Conservation (phyloP, 2,329 filamentous ascomycete species). For the Colletotrichum neosansevieriae region DNA sequence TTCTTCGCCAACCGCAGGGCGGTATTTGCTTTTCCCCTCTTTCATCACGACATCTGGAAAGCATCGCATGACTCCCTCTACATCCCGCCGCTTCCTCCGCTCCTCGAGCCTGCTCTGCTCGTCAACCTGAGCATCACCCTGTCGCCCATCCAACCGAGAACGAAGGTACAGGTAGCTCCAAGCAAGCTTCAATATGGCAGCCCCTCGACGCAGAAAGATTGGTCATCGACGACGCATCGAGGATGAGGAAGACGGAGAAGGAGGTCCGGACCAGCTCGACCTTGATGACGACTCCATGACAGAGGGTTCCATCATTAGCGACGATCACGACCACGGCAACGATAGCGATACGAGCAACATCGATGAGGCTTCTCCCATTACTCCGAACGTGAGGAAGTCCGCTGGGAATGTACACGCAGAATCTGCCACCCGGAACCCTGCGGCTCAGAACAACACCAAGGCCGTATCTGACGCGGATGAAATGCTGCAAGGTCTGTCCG, state of each 20-base stretch:
- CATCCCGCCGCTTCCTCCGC: constrained; percentile 36
- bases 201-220: constrained; percentile 71
- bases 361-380: constrained; percentile 66
- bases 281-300: constrained; percentile 75
- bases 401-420: constrained; percentile 57
- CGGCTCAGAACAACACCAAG: constrained; percentile 52
- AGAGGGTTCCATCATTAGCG: constrained; percentile 72
- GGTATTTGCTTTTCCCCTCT: constrained; percentile 39
- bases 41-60: constrained; percentile 25
- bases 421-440: constrained; percentile 46
- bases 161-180: constrained; percentile 23
- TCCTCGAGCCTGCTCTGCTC: constrained; percentile 32
- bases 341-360: constrained; percentile 75
- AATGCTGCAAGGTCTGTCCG: constrained; percentile 67
- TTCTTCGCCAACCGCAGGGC: constrained; percentile 40
- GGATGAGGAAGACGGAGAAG: constrained; percentile 79
- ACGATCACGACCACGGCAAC: constrained; percentile 70
- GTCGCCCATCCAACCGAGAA: constrained; percentile 10
- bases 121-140: constrained; percentile 36
- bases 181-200: constrained; percentile 56
- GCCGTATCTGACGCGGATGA: constrained; percentile 66
- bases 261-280: constrained; percentile 65
- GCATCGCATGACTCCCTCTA: constrained; percentile 39
- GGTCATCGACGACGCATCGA: constrained; percentile 76
- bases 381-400: constrained; percentile 54